Evolutionary conservation across 2,329 filamentous ascomycete species (phyloP), one percentile per base, ranked within the genome.

Genomic region (Didymella glomerata): DNA sequence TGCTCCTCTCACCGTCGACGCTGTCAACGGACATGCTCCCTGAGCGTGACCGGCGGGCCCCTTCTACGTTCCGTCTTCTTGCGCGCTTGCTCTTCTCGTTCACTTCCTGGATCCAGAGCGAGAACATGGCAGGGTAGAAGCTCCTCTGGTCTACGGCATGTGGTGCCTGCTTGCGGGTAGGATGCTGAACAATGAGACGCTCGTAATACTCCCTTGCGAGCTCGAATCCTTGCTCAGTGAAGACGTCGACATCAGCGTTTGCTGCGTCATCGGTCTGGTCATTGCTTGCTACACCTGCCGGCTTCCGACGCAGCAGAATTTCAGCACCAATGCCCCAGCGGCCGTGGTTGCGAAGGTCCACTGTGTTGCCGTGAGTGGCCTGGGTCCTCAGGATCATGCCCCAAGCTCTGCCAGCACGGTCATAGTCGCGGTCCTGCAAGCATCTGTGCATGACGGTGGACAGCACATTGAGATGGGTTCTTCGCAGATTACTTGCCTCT

Each of bases 321-420:
- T 97, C 93, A 2, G 91, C 92, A 0, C 92, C 93, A 44, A 97
- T 84, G 14, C 89, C 89, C 94, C 93, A 97, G 64, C 90, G 84
- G 34, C 86, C 85, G 68, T 88, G 84, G 20, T 81, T 81, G 38
- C 92, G 85, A 47, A 94, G 76, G 72, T 97, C 92, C 20, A 93
- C 81, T 7, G 79, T 78, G 47, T 77, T 75, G 3, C 68, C 67
- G 32, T 86, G 87, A 57, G 78, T 71, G 24, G 88, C 79, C 48
- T 83, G 85, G 46, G 86, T 83, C 48, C 89, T 85, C 46, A 93
- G 74, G 30, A 97, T 82, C 64, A 96, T 78, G 1, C 87, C 89
- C 83, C 92, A 94, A 0, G 91, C 90, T 60, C 90, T 83, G 48
- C 86, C 86, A 0, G 93, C 93, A 40, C 90, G 88, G 2, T 82